Conservation (phyloP, 768 basidiomycete species). For the Paxillus rubicundulus region DNA sequence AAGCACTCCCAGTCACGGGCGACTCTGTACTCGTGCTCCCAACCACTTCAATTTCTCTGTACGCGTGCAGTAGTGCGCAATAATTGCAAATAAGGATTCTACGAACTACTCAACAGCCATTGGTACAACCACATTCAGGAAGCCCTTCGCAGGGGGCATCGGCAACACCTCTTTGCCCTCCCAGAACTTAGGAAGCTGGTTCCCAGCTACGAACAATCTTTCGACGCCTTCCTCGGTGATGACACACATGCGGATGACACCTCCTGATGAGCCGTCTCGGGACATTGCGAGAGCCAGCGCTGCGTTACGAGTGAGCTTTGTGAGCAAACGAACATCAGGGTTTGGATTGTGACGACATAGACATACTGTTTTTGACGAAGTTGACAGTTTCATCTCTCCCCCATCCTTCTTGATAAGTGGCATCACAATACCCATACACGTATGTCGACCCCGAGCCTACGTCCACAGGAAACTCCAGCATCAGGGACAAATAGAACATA, state of each 20-base stretch:
- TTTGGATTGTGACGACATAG: conserved; percentile 40
- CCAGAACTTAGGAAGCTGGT: conserved; percentile 89
- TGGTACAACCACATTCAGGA: conserved; percentile 31
- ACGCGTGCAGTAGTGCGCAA: background rate
- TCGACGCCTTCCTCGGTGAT: conserved; percentile 93
- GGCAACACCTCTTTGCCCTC: conserved; percentile 75
- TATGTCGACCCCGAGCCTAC: conserved; percentile 94
- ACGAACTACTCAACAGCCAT: conserved; percentile 45
- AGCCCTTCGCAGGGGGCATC: conserved; percentile 20
- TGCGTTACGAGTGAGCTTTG: conserved; percentile 30
- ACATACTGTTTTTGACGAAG: conserved; percentile 94
- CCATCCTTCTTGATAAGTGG: conserved; percentile 95
- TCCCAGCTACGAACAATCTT: conserved; percentile 87
- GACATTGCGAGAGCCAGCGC: conserved; percentile 95
- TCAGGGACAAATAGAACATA: background rate
- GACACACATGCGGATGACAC: conserved; percentile 95
- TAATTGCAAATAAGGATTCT: background rate
- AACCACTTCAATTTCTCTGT: background rate
- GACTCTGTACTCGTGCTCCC: too few species aligned
- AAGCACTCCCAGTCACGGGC: too few species aligned
- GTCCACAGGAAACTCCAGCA: background rate
- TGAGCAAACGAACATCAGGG: background rate
- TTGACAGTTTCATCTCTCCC: conserved; percentile 84
- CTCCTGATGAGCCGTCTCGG: conserved; percentile 96
- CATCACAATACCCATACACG: conserved; percentile 98